Evolutionary conservation across 768 basidiomycete genomes (phyloP), one percentile per base, ranked within the genome.

Genomic region (Podaxis sp.): DNA sequence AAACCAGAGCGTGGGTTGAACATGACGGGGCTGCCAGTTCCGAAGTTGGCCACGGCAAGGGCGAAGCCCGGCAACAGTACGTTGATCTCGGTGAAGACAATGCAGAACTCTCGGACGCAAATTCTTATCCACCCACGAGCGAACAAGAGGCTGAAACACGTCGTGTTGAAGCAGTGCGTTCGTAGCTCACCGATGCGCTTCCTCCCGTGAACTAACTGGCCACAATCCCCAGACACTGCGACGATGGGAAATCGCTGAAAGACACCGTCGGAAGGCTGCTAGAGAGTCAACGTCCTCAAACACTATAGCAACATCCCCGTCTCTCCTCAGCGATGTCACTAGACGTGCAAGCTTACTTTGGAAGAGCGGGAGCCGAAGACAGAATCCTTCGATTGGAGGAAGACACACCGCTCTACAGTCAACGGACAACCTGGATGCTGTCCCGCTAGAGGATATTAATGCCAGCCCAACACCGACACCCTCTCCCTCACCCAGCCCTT

Each of bases 211-310:
- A 38, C 25, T 62, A 40, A 49, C 41, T 66, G 47, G 57, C 41
- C 4, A 17, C 24, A 50, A 67, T 24, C 57, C 37, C 57, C 72
- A 94, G 92, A 94, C 85, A 63, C 79, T 94, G 27, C 80, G 82
- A 66, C 82, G 82, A 47, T 94, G 91, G 93, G 92, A 94, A 67
- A 76, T 85, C 51, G 85, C 85, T 43, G 92, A 94, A 69, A 82
- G 89, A 19, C 86, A 86, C 67, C 82, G 90, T 63, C 83, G 92
- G 76, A 93, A 87, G 74, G 80, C 83, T 38, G 87, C 83, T 2
- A 82, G 92, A 59, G 88, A 86, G 60, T 86, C 88, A 4, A 55
- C 43, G 7, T 55, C 59, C 4, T 56, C 65, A 25, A 55, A 66
- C 49, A 67, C 4, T 66, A 73, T 19, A 65, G 69, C 19, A 38